Conservation (phyloP, 768 basidiomycete species). For the Holtermannia corniformis region DNA sequence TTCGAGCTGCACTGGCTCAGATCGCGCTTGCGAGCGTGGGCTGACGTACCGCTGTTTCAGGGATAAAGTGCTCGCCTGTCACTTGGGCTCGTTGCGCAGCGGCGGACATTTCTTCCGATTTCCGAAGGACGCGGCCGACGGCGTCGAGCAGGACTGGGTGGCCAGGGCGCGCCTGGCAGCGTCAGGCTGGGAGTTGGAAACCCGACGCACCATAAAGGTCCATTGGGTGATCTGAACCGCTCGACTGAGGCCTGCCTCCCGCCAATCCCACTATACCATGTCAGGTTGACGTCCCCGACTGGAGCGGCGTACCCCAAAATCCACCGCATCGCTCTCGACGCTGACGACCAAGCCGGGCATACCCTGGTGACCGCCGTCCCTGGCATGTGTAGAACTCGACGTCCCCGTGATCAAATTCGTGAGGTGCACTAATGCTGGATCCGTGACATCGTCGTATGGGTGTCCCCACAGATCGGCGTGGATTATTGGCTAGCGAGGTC, state of each 20-base stretch:
- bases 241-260: constrained; percentile 22
- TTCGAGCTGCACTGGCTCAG: constrained; percentile 9
- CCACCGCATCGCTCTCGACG: constrained; percentile 30
- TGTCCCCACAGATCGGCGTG: constrained; percentile 26
- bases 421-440: constrained; percentile 22
- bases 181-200: no score
- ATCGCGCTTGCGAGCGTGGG: not conserved
- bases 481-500: constrained; percentile 17
- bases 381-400: not conserved
- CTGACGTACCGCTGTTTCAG: constrained; percentile 22
- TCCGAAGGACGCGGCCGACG: constrained; percentile 17
- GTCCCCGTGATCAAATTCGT: not conserved
- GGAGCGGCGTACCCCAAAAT: constrained; percentile 32
- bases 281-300: no score
- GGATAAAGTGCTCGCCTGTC: constrained; percentile 16
- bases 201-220: constrained; percentile 27
- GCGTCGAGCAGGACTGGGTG: constrained; percentile 31
- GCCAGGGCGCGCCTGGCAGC: constrained; percentile 10
- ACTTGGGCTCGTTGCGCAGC: constrained; percentile 9
- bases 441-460: constrained; percentile 18
- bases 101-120: constrained; percentile 15
- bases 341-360: constrained; percentile 24
- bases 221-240: constrained; percentile 30
- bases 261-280: constrained; percentile 2
- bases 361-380: constrained; percentile 21